Conservation (phyloP, 768 basidiomycete species). For the Favolaschia claudopus region DNA sequence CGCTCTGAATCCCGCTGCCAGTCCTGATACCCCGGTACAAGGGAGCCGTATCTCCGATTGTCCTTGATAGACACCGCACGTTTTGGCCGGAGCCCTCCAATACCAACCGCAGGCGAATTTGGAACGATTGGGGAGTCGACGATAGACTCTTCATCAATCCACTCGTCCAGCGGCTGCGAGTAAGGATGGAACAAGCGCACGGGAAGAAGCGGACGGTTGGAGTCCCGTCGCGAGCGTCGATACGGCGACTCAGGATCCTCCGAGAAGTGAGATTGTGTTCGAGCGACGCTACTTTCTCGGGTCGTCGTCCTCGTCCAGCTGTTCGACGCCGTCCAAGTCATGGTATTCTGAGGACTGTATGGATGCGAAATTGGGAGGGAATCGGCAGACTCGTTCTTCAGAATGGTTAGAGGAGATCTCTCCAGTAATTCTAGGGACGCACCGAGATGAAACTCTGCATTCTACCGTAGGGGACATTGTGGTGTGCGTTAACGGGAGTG, state of each 20-base stretch:
- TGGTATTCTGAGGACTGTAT: not conserved
- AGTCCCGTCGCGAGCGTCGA: conserved; percentile 1
- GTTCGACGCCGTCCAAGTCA: not conserved
- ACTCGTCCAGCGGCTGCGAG: not conserved
- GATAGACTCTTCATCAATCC: conserved; percentile 16
- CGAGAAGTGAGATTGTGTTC: conserved; percentile 5
- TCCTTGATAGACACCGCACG: not conserved
- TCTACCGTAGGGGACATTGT: conserved; percentile 1
- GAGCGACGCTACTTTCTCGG: not conserved
- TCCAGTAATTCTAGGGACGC: not conserved
- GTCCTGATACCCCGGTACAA: too few relatives aligned
- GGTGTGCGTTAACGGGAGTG: not conserved
- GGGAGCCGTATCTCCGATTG: too few relatives aligned
- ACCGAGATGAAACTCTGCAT: conserved; percentile 8
- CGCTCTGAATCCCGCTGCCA: too few relatives aligned
- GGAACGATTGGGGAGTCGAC: not conserved
- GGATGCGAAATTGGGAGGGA: conserved; percentile 4
- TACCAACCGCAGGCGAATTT: not conserved
- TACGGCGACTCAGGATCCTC: not conserved
- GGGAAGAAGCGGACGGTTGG: not conserved
- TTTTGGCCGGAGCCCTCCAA: not conserved
- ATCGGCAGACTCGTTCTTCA: conserved; percentile 15
- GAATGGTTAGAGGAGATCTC: not conserved
- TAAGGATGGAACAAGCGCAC: not conserved
- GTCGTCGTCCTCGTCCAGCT: too few relatives aligned